phyloP scores from a whole-genome alignment of 306 rosid species.

The Adenanthera pavonina region DNA sequence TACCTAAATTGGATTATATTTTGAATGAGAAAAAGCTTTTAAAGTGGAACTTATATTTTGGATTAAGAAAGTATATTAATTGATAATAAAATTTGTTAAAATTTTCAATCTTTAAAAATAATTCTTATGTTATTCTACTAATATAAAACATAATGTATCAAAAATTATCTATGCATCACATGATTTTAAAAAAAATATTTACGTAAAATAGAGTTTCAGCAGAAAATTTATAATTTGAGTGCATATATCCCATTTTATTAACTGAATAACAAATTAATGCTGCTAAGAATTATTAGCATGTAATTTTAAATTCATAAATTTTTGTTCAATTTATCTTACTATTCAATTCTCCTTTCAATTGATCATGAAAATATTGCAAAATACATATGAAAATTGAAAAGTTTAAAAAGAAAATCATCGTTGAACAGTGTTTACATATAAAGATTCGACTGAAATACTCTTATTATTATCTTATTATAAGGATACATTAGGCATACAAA shows the following conservation, averaged over 20 bases:
- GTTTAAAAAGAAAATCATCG: no score
- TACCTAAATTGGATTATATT: no score
- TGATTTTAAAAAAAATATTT: not conserved
- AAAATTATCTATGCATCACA: no score
- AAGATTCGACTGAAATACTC: not conserved
- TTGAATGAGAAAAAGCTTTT: no score
- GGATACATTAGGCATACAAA: not conserved
- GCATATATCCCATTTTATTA: not conserved
- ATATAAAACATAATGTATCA: no score
- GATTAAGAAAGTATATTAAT: not conserved
- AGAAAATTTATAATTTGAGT: not conserved
- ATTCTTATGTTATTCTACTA: no score
- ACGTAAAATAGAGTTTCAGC: not conserved
- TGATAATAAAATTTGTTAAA: not conserved
- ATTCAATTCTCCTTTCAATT: not conserved
- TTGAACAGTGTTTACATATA: not conserved
- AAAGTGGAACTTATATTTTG: no score
- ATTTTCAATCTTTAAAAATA: no score
- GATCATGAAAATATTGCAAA: not conserved
- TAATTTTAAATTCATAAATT: no score
- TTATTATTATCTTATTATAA: not conserved
- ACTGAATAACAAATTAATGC: not conserved
- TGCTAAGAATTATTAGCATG: no score
- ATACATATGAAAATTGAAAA: no score
- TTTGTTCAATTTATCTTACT: not conserved